Percentiles rank a stretch among this genome's conserved stretches.
Evolutionary conservation across 1,139 yeast genomes (phyloP).

Genomic region (Suhomyces anneliseae): DNA sequence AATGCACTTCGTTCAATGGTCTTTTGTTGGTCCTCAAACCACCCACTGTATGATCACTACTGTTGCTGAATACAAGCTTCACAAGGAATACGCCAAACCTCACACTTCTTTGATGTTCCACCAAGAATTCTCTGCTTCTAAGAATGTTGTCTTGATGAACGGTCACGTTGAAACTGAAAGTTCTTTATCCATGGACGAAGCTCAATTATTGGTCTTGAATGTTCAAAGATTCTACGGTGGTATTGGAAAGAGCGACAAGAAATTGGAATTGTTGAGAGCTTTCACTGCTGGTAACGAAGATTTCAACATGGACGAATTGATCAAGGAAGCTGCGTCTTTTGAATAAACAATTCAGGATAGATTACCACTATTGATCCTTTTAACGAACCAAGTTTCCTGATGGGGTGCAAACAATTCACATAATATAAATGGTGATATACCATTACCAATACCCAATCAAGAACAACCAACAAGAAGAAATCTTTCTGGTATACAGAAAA

Average conservation of each 20-base stretch:
- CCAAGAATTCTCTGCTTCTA: slow-evolving; percentile 64
- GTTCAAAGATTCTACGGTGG: slow-evolving; percentile 87
- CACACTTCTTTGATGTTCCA: slow-evolving; percentile 92
- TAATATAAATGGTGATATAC: too few relatives aligned
- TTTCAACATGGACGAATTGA: slow-evolving; percentile 66
- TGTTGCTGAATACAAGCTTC: slow-evolving; percentile 87
- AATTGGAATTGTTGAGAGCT: slow-evolving; percentile 57
- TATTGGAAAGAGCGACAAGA: slow-evolving; percentile 48
- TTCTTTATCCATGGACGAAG: slow-evolving; percentile 63
- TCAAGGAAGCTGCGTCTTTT: slow-evolving; percentile 70
- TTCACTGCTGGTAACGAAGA: slow-evolving; percentile 68
- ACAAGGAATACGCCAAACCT: slow-evolving; percentile 89
- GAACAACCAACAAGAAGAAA: background rate
- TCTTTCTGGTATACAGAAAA: too few relatives aligned
- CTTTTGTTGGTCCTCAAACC: slow-evolving; percentile 80
- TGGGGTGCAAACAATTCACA: background rate
- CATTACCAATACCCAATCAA: background rate
- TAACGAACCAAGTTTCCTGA: background rate
- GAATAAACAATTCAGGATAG: slow-evolving; percentile 31
- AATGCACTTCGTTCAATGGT: slow-evolving; percentile 93
- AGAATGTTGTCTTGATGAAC: slow-evolving; percentile 78
- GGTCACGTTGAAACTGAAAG: slow-evolving; percentile 79
- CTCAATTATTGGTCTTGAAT: slow-evolving; percentile 75
- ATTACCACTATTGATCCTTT: background rate
- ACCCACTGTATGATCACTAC: slow-evolving; percentile 91